phyloP scores from a whole-genome alignment of 768 basidiomycete species.

The Tylopilus balloui region DNA sequence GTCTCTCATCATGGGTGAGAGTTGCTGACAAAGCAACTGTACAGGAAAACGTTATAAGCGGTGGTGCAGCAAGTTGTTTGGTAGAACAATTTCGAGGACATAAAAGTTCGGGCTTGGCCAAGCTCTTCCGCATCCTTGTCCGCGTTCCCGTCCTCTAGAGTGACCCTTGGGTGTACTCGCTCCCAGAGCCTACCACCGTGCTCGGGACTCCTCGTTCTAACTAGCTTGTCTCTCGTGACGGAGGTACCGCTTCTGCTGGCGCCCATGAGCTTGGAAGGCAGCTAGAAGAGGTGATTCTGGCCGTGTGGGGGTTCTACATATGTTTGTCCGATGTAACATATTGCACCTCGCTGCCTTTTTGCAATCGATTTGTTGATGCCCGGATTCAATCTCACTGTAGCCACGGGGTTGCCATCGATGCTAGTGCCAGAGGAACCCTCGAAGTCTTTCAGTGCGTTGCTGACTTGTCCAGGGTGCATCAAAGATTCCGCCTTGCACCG shows the following conservation, averaged over 20 bases:
- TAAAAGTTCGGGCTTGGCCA: constrained; percentile 88
- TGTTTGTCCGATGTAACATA: background rate
- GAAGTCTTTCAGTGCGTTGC: too few relatives aligned
- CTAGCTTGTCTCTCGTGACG: constrained; percentile 39
- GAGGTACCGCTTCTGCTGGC: constrained; percentile 71
- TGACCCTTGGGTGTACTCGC: constrained; percentile 36
- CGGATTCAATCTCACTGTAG: background rate
- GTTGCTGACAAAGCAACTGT: constrained; percentile 38
- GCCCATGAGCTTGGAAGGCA: constrained; percentile 55
- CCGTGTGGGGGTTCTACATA: constrained; percentile 35
- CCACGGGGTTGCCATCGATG: too few relatives aligned
- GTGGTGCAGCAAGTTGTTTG: constrained; percentile 7
- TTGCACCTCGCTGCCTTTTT: background rate
- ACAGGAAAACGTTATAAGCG: constrained; percentile 21
- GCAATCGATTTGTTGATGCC: background rate
- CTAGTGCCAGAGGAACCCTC: too few relatives aligned
- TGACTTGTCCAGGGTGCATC: too few relatives aligned
- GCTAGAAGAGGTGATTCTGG: constrained; percentile 35
- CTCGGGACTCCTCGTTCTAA: constrained; percentile 40
- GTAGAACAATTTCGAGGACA: constrained; percentile 79
- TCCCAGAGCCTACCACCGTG: constrained; percentile 33
- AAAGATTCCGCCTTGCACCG: too few relatives aligned
- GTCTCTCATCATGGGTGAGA: too few relatives aligned
- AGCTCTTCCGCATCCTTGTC: constrained; percentile 82
- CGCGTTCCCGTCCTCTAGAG: constrained; percentile 93